Base-by-base conservation (phyloP, 495 filamentous ascomycete genomes). In the Corynascus novoguineensis region DNA sequence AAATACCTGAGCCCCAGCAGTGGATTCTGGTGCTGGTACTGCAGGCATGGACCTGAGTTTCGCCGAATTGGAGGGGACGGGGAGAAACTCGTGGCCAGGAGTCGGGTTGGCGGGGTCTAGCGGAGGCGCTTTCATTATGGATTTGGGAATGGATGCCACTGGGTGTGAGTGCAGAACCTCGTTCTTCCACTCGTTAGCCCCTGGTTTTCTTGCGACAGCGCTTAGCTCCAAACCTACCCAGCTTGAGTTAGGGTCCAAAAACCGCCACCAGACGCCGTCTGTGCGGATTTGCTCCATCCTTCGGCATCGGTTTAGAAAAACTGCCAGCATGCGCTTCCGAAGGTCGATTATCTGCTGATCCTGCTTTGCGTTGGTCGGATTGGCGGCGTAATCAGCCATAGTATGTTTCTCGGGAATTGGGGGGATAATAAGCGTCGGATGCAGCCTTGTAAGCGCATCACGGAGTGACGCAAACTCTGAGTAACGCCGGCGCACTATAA, bases 321-420 rank as follows among this genome's bases (percentile, higher is more conserved):
- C 92, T 29, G 86, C 85, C 37, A 98, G 70, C 93, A 98, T 98
- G 53, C 93, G 86, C 69, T 97, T 97, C 50, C 93, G 82, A 37
- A 96, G 78, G 60, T 98, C 93, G 55, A 98, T 98, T 42, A 97
- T 97, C 57, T 88, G 86, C 29, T 88, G 85, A 69, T 98, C 95
- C 72, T 97, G 93, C 71, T 97, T 98, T 27, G 93, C 93, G 68
- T 92, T 96, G 28, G 93, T 97, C 0, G 93, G 93, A 61, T 96
- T 96, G 19, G 95, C 92, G 24, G 93, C 93, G 69, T 98, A 98
- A 67, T 98, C 93, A 46, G 93, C 92, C 86, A 97, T 92, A 51
- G 89, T 90, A 68, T 97, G 93, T 70, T 98, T 98, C 73, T 98
- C 93, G 9, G 93, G 93, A 60, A 98, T 98, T 2, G 93, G 93